Evolutionary conservation across 495 filamentous ascomycete species (phyloP), one percentile per base, ranked within the genome.

Genomic region (Podospora didyma): DNA sequence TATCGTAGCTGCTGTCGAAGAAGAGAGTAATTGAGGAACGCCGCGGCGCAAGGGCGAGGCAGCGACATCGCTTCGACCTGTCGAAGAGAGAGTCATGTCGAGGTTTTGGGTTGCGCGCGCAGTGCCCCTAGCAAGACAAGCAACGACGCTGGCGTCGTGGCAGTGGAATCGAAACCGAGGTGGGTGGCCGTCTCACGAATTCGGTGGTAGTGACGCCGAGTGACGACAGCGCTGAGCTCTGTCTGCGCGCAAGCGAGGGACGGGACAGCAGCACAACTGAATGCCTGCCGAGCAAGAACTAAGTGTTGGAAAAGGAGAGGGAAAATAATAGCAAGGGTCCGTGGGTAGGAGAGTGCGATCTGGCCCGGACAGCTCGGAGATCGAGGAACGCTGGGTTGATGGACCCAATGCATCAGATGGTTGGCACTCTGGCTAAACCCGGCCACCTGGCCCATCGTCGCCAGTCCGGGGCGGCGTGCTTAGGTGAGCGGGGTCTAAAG

Each of bases 21-120:
- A 49, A 12, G 57, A 52, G 14, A 16, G 48, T 16, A 59, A 24
- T 52, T 53, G 63, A 51, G 60, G 51, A 37, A 23, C 35, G 24
- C 46, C 49, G 6, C 42, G 41, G 14, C 28, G 45, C 46, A 42
- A 19, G 22, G 51, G 41, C 26, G 56, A 59, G 39, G 54, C 46
- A 16, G 34, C 22, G 26, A 11, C 24, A 16, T 19, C 20, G 16
- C 22, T 19, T 23, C 46, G 34, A 42, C 52, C 26, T 23, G 23
- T 21, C 39, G 39, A 2, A 9, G 19, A 47, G 59, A 56, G 39
- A 49, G 51, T 35, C 62, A 69, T 66, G 62, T 57, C 37, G 46
- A n/a, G 34, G 53, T 51, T 64, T 60, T 54, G 42, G 34, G 47
- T 35, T 12, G 19, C 39, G 58, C 51, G 9, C 16, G 53, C 41